Evolutionary conservation across 1,284 basidiomycete genomes (phyloP).

Genomic region (Thelephora terrestris): DNA sequence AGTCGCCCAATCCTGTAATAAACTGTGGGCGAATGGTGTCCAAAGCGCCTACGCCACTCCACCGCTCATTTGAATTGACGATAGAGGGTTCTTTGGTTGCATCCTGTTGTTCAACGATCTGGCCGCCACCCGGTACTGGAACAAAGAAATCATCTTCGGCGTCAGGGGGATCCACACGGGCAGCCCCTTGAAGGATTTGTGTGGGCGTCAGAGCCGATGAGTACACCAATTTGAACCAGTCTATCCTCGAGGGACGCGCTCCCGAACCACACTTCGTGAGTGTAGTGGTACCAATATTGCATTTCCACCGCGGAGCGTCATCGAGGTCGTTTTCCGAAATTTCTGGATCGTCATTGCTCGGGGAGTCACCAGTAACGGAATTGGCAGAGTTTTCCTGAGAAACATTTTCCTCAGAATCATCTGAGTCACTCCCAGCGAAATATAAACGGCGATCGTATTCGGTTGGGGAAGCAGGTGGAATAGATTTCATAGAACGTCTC

Average conservation of each 20-base stretch:
- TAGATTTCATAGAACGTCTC: too few relatives aligned
- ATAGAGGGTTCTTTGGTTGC: conserved; percentile 50
- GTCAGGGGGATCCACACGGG: conserved; percentile 22
- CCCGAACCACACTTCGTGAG: conserved; percentile 35
- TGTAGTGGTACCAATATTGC: conserved; percentile 57
- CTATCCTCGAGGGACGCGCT: conserved; percentile 35
- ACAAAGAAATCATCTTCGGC: conserved; percentile 74
- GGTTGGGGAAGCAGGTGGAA: too few relatives aligned
- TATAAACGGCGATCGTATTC: too few relatives aligned
- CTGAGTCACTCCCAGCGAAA: neutral
- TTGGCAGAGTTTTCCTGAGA: neutral
- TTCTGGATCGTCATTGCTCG: conserved; percentile 17
- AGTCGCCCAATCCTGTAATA: conserved; percentile 68
- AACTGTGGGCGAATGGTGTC: conserved; percentile 85
- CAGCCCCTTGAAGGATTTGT: conserved; percentile 49
- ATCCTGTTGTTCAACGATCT: conserved; percentile 35
- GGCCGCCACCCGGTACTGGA: too few relatives aligned
- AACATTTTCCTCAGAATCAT: conserved; percentile 33
- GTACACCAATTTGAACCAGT: conserved; percentile 89
- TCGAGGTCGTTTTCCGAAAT: conserved; percentile 37
- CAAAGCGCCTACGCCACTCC: conserved; percentile 79
- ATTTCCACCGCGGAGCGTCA: conserved; percentile 65
- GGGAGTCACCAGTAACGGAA: neutral
- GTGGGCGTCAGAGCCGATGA: conserved; percentile 58
- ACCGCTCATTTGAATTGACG: conserved; percentile 43